Evolutionary conservation across 164 flowering plant genomes (phyloP).

Genomic region (Liriodendron chinense): DNA sequence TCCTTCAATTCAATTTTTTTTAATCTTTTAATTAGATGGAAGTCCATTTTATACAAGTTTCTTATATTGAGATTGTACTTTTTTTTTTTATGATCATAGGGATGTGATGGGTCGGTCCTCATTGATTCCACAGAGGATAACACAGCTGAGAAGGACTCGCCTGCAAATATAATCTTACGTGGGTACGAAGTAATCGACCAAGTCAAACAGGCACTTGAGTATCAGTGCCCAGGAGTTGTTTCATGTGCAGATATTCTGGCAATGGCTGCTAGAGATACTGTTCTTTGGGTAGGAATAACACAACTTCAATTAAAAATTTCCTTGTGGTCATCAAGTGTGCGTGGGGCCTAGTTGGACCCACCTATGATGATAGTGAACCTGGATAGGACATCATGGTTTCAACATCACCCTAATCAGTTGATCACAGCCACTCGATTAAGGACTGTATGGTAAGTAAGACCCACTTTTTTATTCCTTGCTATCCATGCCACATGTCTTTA

Average conservation of each 20-base stretch:
- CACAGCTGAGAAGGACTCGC: constrained; percentile 86
- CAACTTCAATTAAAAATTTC: too few relatives aligned
- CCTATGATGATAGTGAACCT: too few relatives aligned
- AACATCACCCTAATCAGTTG: too few relatives aligned
- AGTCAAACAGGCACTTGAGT: constrained; percentile 54
- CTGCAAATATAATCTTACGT: constrained; percentile 69
- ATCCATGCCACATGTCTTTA: too few relatives aligned
- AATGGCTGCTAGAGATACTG: constrained; percentile 85
- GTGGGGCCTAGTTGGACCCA: too few relatives aligned
- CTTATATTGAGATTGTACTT: not conserved
- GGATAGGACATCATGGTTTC: too few relatives aligned
- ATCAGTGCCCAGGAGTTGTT: constrained; percentile 74
- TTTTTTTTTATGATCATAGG: constrained; percentile 34
- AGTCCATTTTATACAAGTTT: not conserved
- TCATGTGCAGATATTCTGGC: constrained; percentile 90
- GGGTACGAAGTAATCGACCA: constrained; percentile 78
- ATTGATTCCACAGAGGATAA: constrained; percentile 72
- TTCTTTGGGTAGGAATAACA: constrained; percentile 45
- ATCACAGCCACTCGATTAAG: too few relatives aligned
- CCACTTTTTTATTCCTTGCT: too few relatives aligned
- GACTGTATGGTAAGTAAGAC: too few relatives aligned
- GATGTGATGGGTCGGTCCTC: constrained; percentile 84
- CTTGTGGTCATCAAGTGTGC: too few relatives aligned
- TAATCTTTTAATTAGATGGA: too few relatives aligned
- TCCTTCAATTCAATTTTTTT: not conserved